phyloP scores from a whole-genome alignment of 768 basidiomycete species.

The Pleurotus ostreatus region DNA sequence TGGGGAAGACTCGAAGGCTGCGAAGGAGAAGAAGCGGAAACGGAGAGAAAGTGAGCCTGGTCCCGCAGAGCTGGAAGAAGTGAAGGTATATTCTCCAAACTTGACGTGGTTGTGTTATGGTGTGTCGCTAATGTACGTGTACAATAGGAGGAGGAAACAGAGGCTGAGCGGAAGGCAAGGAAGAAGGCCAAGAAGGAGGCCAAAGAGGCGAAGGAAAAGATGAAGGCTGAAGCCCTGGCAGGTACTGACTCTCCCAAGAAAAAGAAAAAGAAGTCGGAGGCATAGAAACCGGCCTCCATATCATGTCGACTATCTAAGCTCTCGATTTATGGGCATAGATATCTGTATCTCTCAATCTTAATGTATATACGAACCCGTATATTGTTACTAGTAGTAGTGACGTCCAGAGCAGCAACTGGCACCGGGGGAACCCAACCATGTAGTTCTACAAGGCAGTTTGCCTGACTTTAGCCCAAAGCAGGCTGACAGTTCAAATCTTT shows the following conservation, averaged over 20 bases:
- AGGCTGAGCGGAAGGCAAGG: slow-evolving; percentile 77
- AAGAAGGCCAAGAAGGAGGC: slow-evolving; percentile 74
- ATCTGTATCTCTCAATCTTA: neutral
- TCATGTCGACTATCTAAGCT: neutral
- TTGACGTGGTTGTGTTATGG: too few relatives aligned
- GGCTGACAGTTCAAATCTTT: too few relatives aligned
- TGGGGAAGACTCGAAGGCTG: slow-evolving; percentile 15
- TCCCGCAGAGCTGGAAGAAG: slow-evolving; percentile 34
- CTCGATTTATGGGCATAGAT: neutral
- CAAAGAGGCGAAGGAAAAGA: slow-evolving; percentile 44
- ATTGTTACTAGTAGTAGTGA: too few relatives aligned
- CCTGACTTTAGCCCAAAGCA: too few relatives aligned
- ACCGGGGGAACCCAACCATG: too few relatives aligned
- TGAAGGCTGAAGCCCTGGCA: slow-evolving; percentile 37
- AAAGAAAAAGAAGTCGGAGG: slow-evolving; percentile 57
- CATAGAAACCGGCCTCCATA: slow-evolving; percentile 14
- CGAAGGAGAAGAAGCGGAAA: slow-evolving; percentile 32
- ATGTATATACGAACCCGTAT: neutral
- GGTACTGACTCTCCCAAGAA: slow-evolving; percentile 32
- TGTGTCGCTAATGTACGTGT: slow-evolving; percentile 8
- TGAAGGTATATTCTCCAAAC: too few relatives aligned
- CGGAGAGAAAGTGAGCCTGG: slow-evolving; percentile 56
- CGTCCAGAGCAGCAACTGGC: too few relatives aligned
- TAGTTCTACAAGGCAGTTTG: too few relatives aligned
- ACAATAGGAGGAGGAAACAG: slow-evolving; percentile 55